Evolutionary conservation across 441 rosid genomes (phyloP), one percentile per base, ranked within the genome.

Genomic region (Erysimum pusillum): DNA sequence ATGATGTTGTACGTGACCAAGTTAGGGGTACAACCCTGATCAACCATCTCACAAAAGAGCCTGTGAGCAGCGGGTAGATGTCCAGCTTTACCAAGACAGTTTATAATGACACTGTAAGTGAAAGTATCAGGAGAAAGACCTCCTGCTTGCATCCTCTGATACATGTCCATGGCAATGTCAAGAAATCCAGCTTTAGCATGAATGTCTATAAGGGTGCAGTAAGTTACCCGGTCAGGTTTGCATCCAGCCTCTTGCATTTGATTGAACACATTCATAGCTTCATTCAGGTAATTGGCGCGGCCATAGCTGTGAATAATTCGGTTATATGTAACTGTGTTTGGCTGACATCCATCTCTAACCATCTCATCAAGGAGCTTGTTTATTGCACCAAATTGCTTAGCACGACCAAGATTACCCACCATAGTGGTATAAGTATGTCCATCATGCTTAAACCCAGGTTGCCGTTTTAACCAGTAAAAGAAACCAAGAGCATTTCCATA

Each of bases 31-130:
- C 99, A 91, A 4, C 97, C 99, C 62, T 91, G 96, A 78, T 84
- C 89, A 39, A 91, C 88, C 99, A 95, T 92, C 85, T 92, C 97
- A 60, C 80, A 80, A 53, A 92, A 95, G 74, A 92, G 85, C 85
- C 81, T 84, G 79, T 91, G 86, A 8, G 99, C 96, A 80, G 88
- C 89, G 59, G 88, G 83, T 65, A 92, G 80, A 80, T 95, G 91
- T n/a, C 98, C 97, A 4, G 96, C 97, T 80, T 95, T 95, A 41
- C 99, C 98, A 31, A 95, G 99, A 85, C 97, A 95, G 79, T 92
- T 95, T 66, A 95, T 95, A 63, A 92, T 95, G 49, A 91, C 98
- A 73, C 99, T 92, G 72, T 90, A 95, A 22, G 98, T 95, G 80
- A 95, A 95, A 63, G 97, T 91, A 69, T 95, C 97, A 7, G 97